Evolutionary conservation across 345 rosid genomes (phyloP), one percentile per base, ranked within the genome.

Genomic region (Durio zibethinus): DNA sequence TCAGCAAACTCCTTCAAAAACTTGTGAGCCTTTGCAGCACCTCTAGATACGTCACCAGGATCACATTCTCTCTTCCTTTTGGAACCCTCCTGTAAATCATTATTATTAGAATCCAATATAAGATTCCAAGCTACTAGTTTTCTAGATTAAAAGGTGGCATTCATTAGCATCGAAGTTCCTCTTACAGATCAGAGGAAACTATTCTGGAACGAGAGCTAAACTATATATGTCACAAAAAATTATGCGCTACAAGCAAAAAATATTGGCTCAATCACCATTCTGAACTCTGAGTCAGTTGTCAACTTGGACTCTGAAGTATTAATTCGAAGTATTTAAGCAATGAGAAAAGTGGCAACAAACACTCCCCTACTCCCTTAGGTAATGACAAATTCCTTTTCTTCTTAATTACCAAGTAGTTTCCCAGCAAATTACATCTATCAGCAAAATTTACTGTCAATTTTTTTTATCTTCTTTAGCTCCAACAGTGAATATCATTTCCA

Each of bases 1-100:
- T 90, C 98, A 40, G 97, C 87, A 78, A 93, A 96, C 35, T 84
- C 90, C 81, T 89, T 94, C 60, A 96, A 73, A 84, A 96, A 93
- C 81, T 73, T 87, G 81, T 81, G 93, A 76, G 99, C 99, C 59
- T 90, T 84, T 6, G 91, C 88, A 72, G 89, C 89, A 27, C 99
- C 99, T 77, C 81, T 87, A 2, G 90, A 88, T 73, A 83, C 80
- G 78, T 92, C 97, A 27, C 83, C 91, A 57, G 81, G 72, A 83
- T 88, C 90, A 64, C 68, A 75, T 64, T 76, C 89, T 76, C 91
- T 87, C 84, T 92, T 92, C 77, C 98, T 81, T 73, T 96, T 96
- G 75, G 85, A 84, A 75, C 90, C 89, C 57, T 78, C 94, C 98
- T 91, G 86, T 50, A 73, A 53, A 61, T 75, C 50, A 77, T 75